A percentile compares a stretch with the other conserved stretches of the same genome.
phyloP scores from a whole-genome alignment of 2,329 filamentous ascomycete species.

The Talaromyces atroroseus region DNA sequence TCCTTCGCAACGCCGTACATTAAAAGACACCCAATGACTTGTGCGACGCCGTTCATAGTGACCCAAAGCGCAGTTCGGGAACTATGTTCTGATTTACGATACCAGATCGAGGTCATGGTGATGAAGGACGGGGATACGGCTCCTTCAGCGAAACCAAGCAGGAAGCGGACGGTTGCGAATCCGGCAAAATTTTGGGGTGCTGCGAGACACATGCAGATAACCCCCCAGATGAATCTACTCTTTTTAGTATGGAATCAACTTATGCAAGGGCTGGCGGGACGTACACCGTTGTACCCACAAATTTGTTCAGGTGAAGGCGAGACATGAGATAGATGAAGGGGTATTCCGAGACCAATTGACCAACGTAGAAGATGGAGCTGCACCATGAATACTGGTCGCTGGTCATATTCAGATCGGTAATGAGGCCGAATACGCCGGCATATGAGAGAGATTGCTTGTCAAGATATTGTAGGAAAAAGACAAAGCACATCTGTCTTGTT shows the following conservation, averaged over 20 bases:
- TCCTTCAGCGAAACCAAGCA: constrained; percentile 43
- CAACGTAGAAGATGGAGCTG: constrained; percentile 31
- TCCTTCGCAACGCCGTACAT: constrained; percentile 50
- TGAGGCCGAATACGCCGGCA: constrained; percentile 40
- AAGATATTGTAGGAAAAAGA: constrained; percentile 39
- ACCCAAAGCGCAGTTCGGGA: constrained; percentile 33
- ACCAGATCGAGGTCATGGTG: constrained; percentile 42
- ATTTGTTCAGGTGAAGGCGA: constrained; percentile 45
- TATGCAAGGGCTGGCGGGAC: constrained; percentile 11
- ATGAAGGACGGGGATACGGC: constrained; percentile 44
- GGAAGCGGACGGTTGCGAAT: constrained; percentile 37
- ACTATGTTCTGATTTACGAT: constrained; percentile 34
- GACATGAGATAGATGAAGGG: constrained; percentile 51
- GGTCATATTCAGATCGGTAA: constrained; percentile 42
- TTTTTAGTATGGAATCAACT: not conserved
- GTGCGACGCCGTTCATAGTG: constrained; percentile 44
- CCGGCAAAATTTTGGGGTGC: constrained; percentile 37
- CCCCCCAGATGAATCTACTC: constrained; percentile 39
- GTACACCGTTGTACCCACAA: constrained; percentile 46
- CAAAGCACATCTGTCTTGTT: constrained; percentile 33
- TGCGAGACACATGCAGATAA: constrained; percentile 42
- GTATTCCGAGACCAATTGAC: constrained; percentile 45
- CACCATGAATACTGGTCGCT: constrained; percentile 47
- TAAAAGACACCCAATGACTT: constrained; percentile 42
- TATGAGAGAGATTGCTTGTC: constrained; percentile 45